These are phyloP conservation scores for Trypethelium eluteriae DNA, from an alignment of 495 filamentous ascomycete species.

Conservation along the genomic window DNA sequence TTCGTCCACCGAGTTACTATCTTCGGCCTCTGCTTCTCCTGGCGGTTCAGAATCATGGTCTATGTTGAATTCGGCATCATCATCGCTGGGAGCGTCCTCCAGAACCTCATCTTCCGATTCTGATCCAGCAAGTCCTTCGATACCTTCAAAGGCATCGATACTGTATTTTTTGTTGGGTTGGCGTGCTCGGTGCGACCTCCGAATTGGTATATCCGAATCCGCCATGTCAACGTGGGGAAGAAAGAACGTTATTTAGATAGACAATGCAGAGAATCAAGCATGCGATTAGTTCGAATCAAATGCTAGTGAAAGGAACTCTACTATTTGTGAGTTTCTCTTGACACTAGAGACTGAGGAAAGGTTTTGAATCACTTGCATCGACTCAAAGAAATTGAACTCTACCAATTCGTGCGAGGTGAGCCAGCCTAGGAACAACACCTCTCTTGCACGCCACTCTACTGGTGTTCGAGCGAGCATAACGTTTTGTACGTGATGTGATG, in stretches of 20 bases:
- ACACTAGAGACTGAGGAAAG: background rate
- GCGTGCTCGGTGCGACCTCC: background rate
- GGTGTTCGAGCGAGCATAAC: no score
- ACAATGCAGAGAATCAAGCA: background rate
- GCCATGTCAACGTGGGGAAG: background rate
- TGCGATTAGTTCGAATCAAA: background rate
- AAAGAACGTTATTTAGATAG: background rate
- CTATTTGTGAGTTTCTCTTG: background rate
- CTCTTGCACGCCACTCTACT: no score
- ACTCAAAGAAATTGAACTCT: no score
- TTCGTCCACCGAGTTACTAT: constrained; percentile 16
- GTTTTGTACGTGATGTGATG: no score
- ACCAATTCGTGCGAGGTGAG: no score
- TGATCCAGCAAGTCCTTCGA: constrained; percentile 15
- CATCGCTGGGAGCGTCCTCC: constrained; percentile 10
- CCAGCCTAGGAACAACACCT: no score
- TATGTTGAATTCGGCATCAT: constrained; percentile 10
- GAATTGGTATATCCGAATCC: background rate
- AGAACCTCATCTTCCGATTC: background rate
- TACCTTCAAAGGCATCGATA: constrained; percentile 24
- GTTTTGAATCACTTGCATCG: no score
- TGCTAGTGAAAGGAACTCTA: background rate
- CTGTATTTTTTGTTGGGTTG: constrained; percentile 21
- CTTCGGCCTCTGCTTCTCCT: constrained; percentile 14
- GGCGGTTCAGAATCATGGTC: background rate